Evolutionary conservation across 148 eudicot genomes (phyloP).

Genomic region (Heliosperma pusillum): DNA sequence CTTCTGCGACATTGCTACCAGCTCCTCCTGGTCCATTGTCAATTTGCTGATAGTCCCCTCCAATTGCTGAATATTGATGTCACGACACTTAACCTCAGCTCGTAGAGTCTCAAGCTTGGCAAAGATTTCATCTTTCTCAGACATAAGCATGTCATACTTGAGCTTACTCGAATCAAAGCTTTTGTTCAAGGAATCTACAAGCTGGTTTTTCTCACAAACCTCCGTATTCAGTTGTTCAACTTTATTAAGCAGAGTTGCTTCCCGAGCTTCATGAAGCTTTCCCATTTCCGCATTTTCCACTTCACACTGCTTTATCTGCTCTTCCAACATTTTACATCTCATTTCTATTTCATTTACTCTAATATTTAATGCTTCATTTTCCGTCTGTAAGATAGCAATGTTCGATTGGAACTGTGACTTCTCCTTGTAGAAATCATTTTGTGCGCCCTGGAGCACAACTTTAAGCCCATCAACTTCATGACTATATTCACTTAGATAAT

Average conservation of each 20-base stretch:
- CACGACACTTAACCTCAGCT: conserved; percentile 39
- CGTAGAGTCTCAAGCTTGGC: conserved; percentile 51
- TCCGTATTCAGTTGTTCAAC: conserved; percentile 36
- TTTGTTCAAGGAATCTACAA: conserved; percentile 47
- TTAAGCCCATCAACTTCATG: conserved; percentile 44
- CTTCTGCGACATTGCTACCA: conserved; percentile 33
- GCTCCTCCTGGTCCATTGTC: conserved; percentile 25
- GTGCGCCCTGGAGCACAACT: conserved; percentile 37
- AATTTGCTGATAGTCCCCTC: conserved; percentile 32
- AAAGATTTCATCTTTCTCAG: conserved; percentile 50
- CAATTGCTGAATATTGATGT: conserved; percentile 34
- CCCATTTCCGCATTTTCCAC: conserved; percentile 34
- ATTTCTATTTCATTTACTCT: conserved; percentile 32
- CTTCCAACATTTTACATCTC: conserved; percentile 33
- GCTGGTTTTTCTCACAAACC: conserved; percentile 28
- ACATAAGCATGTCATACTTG: conserved; percentile 48
- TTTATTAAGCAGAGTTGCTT: conserved; percentile 32
- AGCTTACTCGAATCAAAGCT: conserved; percentile 45
- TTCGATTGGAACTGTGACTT: conserved; percentile 42
- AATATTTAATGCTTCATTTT: conserved; percentile 30
- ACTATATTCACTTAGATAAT: conserved; percentile 34
- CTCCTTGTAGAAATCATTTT: conserved; percentile 34
- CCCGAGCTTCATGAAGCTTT: conserved; percentile 38
- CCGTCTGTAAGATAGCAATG: conserved; percentile 37
- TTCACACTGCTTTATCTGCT: conserved; percentile 35